Evolutionary conservation across 2,329 filamentous ascomycete genomes (phyloP).

Genomic region (Raffaelea ambrosiae): DNA sequence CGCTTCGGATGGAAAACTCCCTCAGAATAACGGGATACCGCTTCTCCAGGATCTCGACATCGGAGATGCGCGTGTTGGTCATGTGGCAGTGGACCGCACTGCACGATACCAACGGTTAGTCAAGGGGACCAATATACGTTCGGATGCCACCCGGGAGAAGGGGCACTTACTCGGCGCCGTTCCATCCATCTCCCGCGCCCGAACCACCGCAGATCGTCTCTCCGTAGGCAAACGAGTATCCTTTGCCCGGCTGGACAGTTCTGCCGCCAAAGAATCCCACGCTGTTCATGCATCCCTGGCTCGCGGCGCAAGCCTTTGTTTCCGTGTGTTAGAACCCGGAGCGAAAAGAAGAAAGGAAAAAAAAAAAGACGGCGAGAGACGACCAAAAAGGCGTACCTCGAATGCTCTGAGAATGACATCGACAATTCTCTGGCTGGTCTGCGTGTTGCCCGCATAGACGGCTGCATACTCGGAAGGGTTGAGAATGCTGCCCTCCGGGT

Average conservation of each 20-base stretch:
- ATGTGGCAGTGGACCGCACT: conserved; percentile 72
- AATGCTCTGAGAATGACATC: conserved; percentile 77
- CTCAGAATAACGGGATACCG: conserved; percentile 65
- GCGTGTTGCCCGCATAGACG: conserved; percentile 73
- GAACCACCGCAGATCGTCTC: conserved; percentile 75
- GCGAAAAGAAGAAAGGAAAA: not conserved
- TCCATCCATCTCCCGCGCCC: conserved; percentile 64
- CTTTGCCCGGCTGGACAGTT: not conserved
- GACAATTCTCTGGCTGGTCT: conserved; percentile 73
- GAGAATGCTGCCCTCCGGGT: conserved; percentile 63
- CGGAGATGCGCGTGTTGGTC: conserved; percentile 79
- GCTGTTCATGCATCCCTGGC: conserved; percentile 75
- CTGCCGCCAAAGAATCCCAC: conserved; percentile 67
- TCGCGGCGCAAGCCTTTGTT: conserved; percentile 66
- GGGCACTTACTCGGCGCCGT: conserved; percentile 45
- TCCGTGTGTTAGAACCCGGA: not conserved
- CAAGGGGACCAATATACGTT: too few species aligned
- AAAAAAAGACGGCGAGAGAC: not conserved
- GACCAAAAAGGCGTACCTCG: conserved; percentile 11
- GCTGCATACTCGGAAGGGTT: conserved; percentile 67
- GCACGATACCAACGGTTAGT: not conserved
- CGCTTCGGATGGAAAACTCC: conserved; percentile 58
- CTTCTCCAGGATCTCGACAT: conserved; percentile 69
- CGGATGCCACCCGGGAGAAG: too few species aligned
- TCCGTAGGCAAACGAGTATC: conserved; percentile 46